Evolutionary conservation across 2,329 filamentous ascomycete species (phyloP), one percentile per base, ranked within the genome.

Genomic region (Dactylellina haptotyla): DNA sequence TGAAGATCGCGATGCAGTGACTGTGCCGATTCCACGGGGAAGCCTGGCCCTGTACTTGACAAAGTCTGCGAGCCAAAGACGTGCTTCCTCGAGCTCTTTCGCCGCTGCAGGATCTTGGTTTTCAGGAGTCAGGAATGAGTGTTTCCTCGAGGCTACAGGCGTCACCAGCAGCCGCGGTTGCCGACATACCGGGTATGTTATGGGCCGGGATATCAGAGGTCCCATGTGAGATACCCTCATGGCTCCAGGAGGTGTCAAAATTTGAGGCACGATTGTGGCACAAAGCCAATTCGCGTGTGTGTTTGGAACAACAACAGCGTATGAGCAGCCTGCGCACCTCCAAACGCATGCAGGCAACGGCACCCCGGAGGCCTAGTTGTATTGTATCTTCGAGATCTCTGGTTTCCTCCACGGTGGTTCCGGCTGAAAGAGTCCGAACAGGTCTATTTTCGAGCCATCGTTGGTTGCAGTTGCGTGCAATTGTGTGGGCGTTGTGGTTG

Each of bases 1-100:
- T n/a, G 59, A 53, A 10, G 59, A 72, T 25, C 67, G 37, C 6
- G 67, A 72, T 45, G 54, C 65, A 20, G 45, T 54, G 23, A 65
- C 10, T 8, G 28, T 46, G 6, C 59, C 59, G 5, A 72, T 59
- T 25, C 23, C 41, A 5, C 34, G 45, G 23, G 53, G 65, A 16
- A 54, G n/a, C 32, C 16, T 58, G 3, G 62, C 51, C 18, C 20
- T 72, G n/a, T 59, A 23, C 16, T 48, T 26, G n/a, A 10, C 2
- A 12, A 45, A 45, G 9, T 48, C 37, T 28, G 18, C 37, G 14
- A 61, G 12, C 67, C 67, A 72, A 9, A 3, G 20, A 16, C 67
- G 46, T 5, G 59, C 67, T 26, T 34, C 14, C n/a, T 39, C 28
- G 43, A 65, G 34, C 28, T 72, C 67, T 14, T 54, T 61, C 18